Percentiles rank a stretch among this genome's conserved stretches.
These are phyloP conservation scores for Aspergillus sp. DNA, from an alignment of 2,329 filamentous ascomycete genomes.

Conservation along the genomic window DNA sequence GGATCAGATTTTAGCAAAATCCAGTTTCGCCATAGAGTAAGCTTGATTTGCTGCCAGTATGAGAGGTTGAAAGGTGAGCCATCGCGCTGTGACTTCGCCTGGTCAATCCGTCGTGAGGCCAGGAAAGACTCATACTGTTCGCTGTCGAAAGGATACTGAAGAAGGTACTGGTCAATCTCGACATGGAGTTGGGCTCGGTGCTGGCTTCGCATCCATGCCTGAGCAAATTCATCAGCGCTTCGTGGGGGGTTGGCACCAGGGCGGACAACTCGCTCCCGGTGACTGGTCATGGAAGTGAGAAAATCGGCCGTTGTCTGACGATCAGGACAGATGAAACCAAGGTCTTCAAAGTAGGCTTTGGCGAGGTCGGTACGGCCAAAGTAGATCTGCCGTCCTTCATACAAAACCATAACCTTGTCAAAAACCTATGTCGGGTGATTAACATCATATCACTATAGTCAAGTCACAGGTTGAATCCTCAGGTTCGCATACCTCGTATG, in stretches of 20 bases:
- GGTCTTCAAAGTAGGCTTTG: not conserved
- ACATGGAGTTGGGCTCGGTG: no score
- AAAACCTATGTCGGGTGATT: not conserved
- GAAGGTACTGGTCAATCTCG: no score
- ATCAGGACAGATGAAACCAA: not conserved
- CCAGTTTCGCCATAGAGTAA: no score
- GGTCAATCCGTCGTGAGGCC: no score
- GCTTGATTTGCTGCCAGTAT: no score
- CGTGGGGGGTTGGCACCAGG: not conserved
- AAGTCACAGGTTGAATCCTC: no score
- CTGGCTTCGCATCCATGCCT: not conserved
- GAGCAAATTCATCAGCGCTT: not conserved
- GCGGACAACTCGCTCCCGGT: not conserved
- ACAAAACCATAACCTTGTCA: not conserved
- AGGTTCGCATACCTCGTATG: constrained; percentile 12
- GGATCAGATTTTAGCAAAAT: no score
- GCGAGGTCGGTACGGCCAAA: not conserved
- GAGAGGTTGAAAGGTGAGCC: no score
- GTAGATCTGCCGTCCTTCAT: constrained; percentile 1
- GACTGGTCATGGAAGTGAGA: not conserved
- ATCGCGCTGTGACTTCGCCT: no score
- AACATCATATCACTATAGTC: no score
- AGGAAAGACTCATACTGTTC: no score
- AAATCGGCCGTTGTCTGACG: not conserved
- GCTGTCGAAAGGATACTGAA: no score